Conservation (phyloP, 805 yeast genomes). For the Blastobotrys terrestris region DNA sequence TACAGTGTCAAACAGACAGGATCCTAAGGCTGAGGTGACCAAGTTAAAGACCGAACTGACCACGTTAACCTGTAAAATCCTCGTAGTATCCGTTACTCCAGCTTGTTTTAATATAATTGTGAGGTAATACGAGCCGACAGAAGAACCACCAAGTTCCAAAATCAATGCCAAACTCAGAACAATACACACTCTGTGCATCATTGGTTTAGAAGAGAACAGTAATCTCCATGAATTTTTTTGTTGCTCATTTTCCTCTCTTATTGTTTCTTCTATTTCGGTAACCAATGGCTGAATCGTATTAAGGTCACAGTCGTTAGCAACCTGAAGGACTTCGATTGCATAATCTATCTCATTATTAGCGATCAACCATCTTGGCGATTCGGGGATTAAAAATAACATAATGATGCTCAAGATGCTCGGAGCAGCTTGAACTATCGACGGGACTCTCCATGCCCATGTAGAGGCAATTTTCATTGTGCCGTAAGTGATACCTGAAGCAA, state of each 20-base stretch:
- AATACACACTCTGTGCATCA: background rate
- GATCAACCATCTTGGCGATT: constrained; percentile 43
- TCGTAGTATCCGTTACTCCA: background rate
- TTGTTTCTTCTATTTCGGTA: background rate
- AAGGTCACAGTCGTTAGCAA: background rate
- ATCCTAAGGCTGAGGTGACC: background rate
- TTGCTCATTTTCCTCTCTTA: background rate
- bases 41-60: background rate
- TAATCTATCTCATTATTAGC: constrained; percentile 32
- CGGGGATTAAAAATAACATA: constrained; percentile 35
- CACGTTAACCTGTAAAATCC: background rate
- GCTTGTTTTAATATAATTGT: constrained; percentile 1
- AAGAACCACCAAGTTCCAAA: background rate
- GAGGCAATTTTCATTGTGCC: constrained; percentile 51
- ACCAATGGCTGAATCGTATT: background rate
- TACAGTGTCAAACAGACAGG: constrained; percentile 1
- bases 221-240: background rate
- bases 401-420: constrained; percentile 46
- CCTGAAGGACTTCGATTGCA: background rate
- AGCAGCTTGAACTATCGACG: constrained; percentile 55
- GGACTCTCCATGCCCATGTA: constrained; percentile 56
- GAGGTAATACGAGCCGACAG: background rate
- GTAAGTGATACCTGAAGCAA: constrained; percentile 73
- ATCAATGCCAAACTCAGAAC: background rate
- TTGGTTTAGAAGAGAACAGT: background rate